Evolutionary conservation across 176 grass and related monocot genomes (phyloP).

Genomic region (Rhynchospora pubera): DNA sequence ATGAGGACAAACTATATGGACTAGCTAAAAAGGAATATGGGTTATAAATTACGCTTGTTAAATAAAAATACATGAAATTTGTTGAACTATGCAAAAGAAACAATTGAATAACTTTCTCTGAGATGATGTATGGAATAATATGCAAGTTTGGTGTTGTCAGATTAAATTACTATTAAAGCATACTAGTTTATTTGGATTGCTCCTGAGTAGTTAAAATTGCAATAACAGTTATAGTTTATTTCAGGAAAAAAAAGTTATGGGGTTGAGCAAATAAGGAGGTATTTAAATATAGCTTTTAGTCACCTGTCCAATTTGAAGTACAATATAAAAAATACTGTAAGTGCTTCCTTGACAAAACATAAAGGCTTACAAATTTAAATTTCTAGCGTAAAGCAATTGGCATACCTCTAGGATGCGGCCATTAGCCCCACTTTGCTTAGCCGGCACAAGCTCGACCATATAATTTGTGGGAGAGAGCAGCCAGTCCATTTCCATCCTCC

Average conservation of each 20-base stretch:
- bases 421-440: slow-evolving; percentile 74
- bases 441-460: slow-evolving; percentile 96
- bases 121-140: not conserved
- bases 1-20: not conserved
- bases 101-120: not conserved
- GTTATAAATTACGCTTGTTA: not conserved
- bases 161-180: not conserved
- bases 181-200: not conserved
- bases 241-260: not conserved
- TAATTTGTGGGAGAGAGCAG: slow-evolving; percentile 85
- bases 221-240: not conserved
- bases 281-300: not conserved
- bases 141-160: not conserved
- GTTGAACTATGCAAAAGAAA: not conserved
- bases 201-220: not conserved
- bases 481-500: slow-evolving; percentile 96
- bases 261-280: not conserved
- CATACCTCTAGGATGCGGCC: slow-evolving; percentile 68
- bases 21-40: not conserved
- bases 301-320: not conserved
- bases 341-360: not conserved
- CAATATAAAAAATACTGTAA: not conserved
- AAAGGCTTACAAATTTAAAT: not conserved
- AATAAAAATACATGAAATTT: not conserved
- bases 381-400: not conserved